These are phyloP conservation scores for Starmerella powellii DNA, from an alignment of 805 yeast genomes.

Conservation along the genomic window DNA sequence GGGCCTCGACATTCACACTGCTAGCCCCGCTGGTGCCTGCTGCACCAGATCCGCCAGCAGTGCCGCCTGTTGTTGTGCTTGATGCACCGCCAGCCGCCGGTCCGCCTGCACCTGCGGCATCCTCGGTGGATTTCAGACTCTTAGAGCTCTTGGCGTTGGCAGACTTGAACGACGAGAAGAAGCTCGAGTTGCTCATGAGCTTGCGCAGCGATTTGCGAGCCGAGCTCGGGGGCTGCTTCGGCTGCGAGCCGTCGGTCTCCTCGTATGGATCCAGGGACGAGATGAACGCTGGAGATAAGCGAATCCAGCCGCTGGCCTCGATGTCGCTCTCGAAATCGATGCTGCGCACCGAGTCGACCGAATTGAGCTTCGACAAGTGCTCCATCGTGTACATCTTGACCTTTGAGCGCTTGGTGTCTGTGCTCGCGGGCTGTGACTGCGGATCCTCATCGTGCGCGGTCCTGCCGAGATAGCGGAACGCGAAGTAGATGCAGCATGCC, in stretches of 20 bases:
- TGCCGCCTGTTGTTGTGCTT: not conserved
- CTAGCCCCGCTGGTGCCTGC: not conserved
- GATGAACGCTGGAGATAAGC: conserved; percentile 12
- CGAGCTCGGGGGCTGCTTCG: conserved; percentile 22
- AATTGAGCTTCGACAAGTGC: not conserved
- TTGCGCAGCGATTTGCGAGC: conserved; percentile 54
- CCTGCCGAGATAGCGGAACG: not conserved
- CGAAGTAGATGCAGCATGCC: conserved; percentile 32
- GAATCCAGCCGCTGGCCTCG: conserved; percentile 16
- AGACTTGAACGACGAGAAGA: not conserved
- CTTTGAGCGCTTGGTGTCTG: not conserved
- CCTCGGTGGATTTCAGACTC: not conserved
- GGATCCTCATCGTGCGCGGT: not conserved
- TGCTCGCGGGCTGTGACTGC: not conserved
- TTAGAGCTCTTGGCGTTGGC: no score
- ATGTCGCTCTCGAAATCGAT: conserved; percentile 9
- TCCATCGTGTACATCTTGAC: not conserved
- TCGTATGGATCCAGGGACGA: conserved; percentile 7
- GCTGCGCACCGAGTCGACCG: not conserved
- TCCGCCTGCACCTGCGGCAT: no score
- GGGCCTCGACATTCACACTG: not conserved
- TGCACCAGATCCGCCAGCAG: no score
- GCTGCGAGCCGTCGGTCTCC: conserved; percentile 3
- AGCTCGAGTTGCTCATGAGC: conserved; percentile 30
- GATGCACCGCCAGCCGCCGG: not conserved